Evolutionary conservation across 2,329 filamentous ascomycete genomes (phyloP), one percentile per base, ranked within the genome.

Genomic region (Phyllosticta citrichinensis): DNA sequence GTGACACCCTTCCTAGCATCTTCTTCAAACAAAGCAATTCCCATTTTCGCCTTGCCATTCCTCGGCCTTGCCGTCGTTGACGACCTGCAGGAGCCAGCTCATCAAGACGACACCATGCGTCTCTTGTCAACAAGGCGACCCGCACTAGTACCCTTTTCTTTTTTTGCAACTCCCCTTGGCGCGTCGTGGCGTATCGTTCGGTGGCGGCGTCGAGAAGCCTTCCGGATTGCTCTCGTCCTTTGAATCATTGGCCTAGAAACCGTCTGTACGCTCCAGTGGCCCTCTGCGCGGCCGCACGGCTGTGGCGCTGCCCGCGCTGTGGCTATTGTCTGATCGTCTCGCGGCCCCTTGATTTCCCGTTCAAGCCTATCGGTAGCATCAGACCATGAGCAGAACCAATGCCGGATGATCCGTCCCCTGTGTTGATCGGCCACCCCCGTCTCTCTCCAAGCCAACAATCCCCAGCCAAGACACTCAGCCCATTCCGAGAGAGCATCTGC

Each of bases 11-110:
- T 40, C 25, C 25, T 22, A 56, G 58, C 30, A 20, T 60, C 35
- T 55, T 53, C 58, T 60, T 60, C 35, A 8, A 60, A 60, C 58
- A 60, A 60, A 50, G 33, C 35, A 60, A 60, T 55, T 22, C 55
- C n/a, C n/a, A 24, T n/a, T 51, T 22, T 47, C 40, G 40, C 40
- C 57, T 35, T 55, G 57, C 57, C 22, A 54, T 47, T 50, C 50
- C 20, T 60, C 52, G 53, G 11, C 24, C 35, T 56, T 40, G 57
- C 57, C 57, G 40, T 47, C 40, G 40, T n/a, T n/a, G n/a, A 47
- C 17, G 40, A 47, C 40, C 40, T 47, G 40, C 40, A 47, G 40
- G 40, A 47, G 40, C 40, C 40, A 47, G 40, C 40, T 47, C 40
- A 47, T 47, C 40, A 47, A 47, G 40, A 47, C 40, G 40, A 47